Conservation (phyloP, 1,284 basidiomycete species). For the Irpex rosettiformis region DNA sequence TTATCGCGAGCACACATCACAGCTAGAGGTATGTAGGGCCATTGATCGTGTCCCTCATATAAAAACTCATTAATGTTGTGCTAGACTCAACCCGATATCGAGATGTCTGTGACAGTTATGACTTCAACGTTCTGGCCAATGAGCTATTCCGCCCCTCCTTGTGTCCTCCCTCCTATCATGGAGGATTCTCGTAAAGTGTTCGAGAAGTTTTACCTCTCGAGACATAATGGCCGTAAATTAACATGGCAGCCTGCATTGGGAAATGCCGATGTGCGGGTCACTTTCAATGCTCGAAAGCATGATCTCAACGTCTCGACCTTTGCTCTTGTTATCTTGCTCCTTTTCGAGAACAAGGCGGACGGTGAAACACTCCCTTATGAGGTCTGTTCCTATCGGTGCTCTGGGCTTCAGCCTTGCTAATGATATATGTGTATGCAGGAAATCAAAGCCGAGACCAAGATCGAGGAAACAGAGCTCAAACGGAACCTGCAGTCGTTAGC, state of each 20-base stretch:
- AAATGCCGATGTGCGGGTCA: conserved; percentile 84
- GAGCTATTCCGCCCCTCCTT: conserved; percentile 57
- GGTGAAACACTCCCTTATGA: conserved; percentile 73
- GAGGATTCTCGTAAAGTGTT: conserved; percentile 70
- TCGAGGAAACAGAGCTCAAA: conserved; percentile 79
- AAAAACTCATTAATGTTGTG: conserved; percentile 2
- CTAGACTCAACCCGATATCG: conserved; percentile 62
- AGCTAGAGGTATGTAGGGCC: conserved; percentile 44
- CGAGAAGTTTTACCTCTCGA: conserved; percentile 86
- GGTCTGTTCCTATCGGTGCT: conserved; percentile 37
- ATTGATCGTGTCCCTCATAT: not conserved
- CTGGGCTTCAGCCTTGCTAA: conserved; percentile 9
- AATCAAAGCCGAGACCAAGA: conserved; percentile 66
- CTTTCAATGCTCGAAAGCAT: conserved; percentile 79
- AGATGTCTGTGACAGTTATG: conserved; percentile 85
- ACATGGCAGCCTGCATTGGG: conserved; percentile 96
- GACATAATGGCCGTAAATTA: conserved; percentile 87
- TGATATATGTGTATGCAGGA: conserved; percentile 40
- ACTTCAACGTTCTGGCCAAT: conserved; percentile 95
- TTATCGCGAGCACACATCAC: conserved; percentile 63
- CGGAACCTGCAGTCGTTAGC: conserved; percentile 94
- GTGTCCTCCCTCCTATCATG: conserved; percentile 67
- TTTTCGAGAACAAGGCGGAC: conserved; percentile 77
- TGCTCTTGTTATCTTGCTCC: conserved; percentile 82
- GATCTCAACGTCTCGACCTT: conserved; percentile 95